Evolutionary conservation across 2,329 filamentous ascomycete species (phyloP).

Genomic region (Sphaerostilbella broomeana): DNA sequence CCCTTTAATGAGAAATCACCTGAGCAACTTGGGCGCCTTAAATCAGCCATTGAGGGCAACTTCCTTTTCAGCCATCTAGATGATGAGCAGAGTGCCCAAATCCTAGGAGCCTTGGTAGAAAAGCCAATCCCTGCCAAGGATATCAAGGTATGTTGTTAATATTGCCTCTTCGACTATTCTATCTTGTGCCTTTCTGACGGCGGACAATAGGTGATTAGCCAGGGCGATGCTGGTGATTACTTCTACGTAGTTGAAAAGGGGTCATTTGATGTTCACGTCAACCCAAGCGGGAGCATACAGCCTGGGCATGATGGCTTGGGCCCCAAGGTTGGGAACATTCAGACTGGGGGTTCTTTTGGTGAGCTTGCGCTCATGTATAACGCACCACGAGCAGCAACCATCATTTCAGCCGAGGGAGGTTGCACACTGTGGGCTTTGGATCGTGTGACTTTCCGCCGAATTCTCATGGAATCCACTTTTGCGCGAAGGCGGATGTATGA

Average conservation of each 20-base stretch:
- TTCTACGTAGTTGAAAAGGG: conserved; percentile 97
- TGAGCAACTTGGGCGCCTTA: conserved; percentile 75
- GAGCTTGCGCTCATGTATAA: conserved; percentile 99
- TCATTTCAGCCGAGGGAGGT: conserved; percentile 70
- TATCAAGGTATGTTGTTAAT: conserved; percentile 48
- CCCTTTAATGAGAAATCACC: conserved; percentile 75
- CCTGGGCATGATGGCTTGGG: conserved; percentile 78
- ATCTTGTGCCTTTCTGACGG: conserved; percentile 19
- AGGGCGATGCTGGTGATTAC: conserved; percentile 93
- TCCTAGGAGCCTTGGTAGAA: conserved; percentile 85
- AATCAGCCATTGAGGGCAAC: conserved; percentile 76
- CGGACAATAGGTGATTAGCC: conserved; percentile 69
- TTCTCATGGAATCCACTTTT: conserved; percentile 97
- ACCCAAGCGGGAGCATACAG: conserved; percentile 67
- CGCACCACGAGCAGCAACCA: conserved; percentile 88
- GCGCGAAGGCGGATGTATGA: conserved; percentile 95
- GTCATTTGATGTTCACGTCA: conserved; percentile 85
- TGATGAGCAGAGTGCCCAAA: conserved; percentile 82
- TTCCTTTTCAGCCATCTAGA: conserved; percentile 93
- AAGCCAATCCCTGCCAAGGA: conserved; percentile 92
- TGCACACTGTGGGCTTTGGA: conserved; percentile 92
- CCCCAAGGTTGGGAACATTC: conserved; percentile 71
- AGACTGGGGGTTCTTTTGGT: conserved; percentile 87
- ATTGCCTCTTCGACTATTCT: background rate
- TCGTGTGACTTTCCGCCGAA: conserved; percentile 91